A percentile compares a stretch with the other conserved stretches of the same genome.
These are phyloP conservation scores for Pelargonium citronellum DNA, from an alignment of 441 rosid species.

Conservation along the genomic window DNA sequence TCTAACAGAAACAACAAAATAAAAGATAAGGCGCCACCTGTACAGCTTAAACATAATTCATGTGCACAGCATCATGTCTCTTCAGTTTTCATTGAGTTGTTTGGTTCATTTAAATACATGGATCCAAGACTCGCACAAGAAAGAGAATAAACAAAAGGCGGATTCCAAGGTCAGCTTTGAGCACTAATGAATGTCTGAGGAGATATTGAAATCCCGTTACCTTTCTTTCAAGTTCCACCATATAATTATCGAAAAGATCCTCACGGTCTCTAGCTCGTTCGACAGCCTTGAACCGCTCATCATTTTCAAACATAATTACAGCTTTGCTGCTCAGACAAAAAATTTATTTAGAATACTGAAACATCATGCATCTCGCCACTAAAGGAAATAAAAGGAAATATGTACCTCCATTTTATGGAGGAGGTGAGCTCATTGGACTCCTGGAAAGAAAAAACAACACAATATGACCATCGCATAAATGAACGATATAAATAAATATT, in stretches of 20 bases:
- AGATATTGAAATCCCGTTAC: constrained; percentile 30
- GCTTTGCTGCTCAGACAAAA: constrained; percentile 64
- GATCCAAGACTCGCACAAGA: constrained; percentile 2
- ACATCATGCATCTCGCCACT: constrained; percentile 21
- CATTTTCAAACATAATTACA: constrained; percentile 72
- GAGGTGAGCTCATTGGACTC: constrained; percentile 81
- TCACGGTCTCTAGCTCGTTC: constrained; percentile 82
- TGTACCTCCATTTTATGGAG: constrained; percentile 85
- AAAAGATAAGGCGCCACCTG: background rate
- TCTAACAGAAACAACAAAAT: background rate
- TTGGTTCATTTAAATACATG: constrained; percentile 4
- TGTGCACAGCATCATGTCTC: background rate
- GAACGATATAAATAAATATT: constrained; percentile 16
- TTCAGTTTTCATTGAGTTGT: background rate
- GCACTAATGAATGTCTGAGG: background rate
- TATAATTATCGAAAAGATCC: constrained; percentile 80
- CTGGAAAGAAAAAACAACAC: constrained; percentile 41
- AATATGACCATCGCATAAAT: constrained; percentile 20
- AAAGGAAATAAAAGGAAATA: constrained; percentile 7
- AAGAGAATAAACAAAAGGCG: background rate
- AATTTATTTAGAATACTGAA: constrained; percentile 25
- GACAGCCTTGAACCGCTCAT: constrained; percentile 92
- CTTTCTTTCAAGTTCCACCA: constrained; percentile 90
- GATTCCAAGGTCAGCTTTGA: background rate
- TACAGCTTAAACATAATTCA: background rate